These are phyloP conservation scores for Phytophthora agathidicida DNA, from an alignment of 352 stramenopile species.

Conservation along the genomic window DNA sequence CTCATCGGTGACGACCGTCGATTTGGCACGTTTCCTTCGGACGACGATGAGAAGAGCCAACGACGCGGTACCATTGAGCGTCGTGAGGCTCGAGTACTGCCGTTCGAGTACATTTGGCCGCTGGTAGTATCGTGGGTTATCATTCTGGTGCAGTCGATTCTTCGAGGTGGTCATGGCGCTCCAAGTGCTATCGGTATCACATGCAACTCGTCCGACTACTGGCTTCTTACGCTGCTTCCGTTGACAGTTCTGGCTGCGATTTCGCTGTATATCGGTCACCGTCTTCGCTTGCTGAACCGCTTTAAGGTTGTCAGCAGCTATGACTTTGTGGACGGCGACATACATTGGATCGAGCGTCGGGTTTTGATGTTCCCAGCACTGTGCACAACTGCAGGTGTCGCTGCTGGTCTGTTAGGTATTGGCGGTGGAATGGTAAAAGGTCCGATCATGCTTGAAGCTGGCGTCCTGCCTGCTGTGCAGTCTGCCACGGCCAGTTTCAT, in stretches of 20 bases:
- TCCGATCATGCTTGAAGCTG: slow-evolving; percentile 97
- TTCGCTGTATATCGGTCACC: slow-evolving; percentile 48
- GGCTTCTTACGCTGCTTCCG: slow-evolving; percentile 89
- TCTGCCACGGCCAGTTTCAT: slow-evolving; percentile 92
- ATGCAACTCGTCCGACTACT: slow-evolving; percentile 92
- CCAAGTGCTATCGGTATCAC: slow-evolving; percentile 87
- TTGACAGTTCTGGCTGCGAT: slow-evolving; percentile 64
- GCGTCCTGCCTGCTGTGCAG: slow-evolving; percentile 89
- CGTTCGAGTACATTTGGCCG: slow-evolving; percentile 52
- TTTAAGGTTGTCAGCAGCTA: slow-evolving; percentile 58
- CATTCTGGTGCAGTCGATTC: slow-evolving; percentile 62
- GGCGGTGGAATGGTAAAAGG: slow-evolving; percentile 97
- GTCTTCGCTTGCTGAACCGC: slow-evolving; percentile 59
- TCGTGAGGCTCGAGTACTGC: slow-evolving; percentile 47
- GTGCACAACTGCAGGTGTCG: slow-evolving; percentile 93
- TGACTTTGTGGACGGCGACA: slow-evolving; percentile 91
- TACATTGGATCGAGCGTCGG: slow-evolving; percentile 90
- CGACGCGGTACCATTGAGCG: slow-evolving; percentile 42
- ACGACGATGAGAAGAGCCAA: slow-evolving; percentile 39
- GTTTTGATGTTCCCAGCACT: slow-evolving; percentile 92
- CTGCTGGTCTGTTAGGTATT: slow-evolving; percentile 94
- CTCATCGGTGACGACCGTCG: slow-evolving; percentile 10
- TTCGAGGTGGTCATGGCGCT: slow-evolving; percentile 67
- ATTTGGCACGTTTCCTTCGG: slow-evolving; percentile 50
- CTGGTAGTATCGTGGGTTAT: slow-evolving; percentile 60